Evolutionary conservation across 1,139 yeast species (phyloP), one percentile per base, ranked within the genome.

Genomic region (Taiozyma sp.): DNA sequence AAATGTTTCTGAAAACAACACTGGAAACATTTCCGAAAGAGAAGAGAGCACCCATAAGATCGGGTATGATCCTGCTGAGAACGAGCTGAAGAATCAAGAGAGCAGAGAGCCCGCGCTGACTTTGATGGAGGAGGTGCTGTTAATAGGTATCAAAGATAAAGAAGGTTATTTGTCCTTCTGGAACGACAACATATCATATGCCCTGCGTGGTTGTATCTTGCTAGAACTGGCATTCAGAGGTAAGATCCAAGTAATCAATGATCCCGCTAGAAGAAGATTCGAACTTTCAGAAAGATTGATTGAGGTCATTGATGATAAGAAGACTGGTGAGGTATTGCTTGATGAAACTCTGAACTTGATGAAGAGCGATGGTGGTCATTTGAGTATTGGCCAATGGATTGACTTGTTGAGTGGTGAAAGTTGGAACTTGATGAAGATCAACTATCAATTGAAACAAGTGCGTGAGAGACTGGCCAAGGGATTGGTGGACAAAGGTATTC

Each of bases 111-210:
- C 99, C 1, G 73, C 81, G 47, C 75, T 93, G 60, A 95, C 99
- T 1, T 72, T 93, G 59, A 90, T 93, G 97, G 99, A 93, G 69
- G 99, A 93, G 68, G 97, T 93, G 10, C 72, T 93, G 55, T 76
- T 93, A 56, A 80, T 93, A 72, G 99, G 99, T 2, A 76, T 93
- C 58, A 91, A 93, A 66, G 99, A 93, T 68, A 86, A 87, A 62
- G 98, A 93, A 69, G 99, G 99, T 7, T 90, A 91, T 68, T 75
- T 93, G 52, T 89, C 97, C 24, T 93, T 93, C 69, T 93, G 99
- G 99, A 95, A 93, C 68, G 99, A 93, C 69, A 91, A 89, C 68
- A 91, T 93, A 52, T 89, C 97, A 30, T 95, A 93, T 70, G 97
- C 97, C 2, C 77, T 93, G 54, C 83, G 99, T 62, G 99, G 99